Base-by-base conservation (phyloP, 768 basidiomycete species). In the Chalciporus piperatus region DNA sequence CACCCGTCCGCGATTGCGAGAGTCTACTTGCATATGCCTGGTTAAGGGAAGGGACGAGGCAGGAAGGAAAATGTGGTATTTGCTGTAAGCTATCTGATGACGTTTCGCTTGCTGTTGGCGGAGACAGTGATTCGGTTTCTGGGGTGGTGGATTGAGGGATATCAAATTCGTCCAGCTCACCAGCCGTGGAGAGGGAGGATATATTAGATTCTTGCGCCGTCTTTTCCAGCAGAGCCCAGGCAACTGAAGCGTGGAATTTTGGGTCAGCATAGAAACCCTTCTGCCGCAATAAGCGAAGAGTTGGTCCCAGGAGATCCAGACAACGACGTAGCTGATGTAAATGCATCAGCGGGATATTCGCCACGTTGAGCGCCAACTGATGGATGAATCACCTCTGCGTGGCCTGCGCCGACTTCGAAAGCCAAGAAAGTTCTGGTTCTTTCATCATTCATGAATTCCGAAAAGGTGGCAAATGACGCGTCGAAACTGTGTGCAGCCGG, bases 191-290 rank as follows among this genome's bases (percentile, higher is more conserved):
- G 41, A 25, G 20, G 5, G 61, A 50, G 16, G 51, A 20, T 51
- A 47, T 37, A 41, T 52, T 25, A 32, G 47, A 41, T 6, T 47
- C 38, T 3, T 54, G 28, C 9, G 55, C 41, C 28, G 49, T 16
- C 38, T 55, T 54, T 30, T 80, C 74, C 45, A 92, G 78, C 40
- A 92, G 74, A 13, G 85, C 83, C 94, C 95, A 97, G 10, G 84
- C 92, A 48, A 97, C 83, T 2, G 92, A 95, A 12, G 88, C 79
- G 64, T 98, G 95, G 62, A 94, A 97, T 41, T 85, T 81, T 17
- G 95, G 92, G 27, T 81, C 72, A 30, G 72, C 61, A 70, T 98
- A 96, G 69, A 91, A 97, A 50, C 80, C 77, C 56, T 85, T 84
- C 58, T 95, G 87, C 47, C 85, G 84, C 30, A 91, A 72, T 3